Evolutionary conservation across 108 stramenopile species (phyloP), one percentile per base, ranked within the genome.

Genomic region (Nitzschia inconspicua): DNA sequence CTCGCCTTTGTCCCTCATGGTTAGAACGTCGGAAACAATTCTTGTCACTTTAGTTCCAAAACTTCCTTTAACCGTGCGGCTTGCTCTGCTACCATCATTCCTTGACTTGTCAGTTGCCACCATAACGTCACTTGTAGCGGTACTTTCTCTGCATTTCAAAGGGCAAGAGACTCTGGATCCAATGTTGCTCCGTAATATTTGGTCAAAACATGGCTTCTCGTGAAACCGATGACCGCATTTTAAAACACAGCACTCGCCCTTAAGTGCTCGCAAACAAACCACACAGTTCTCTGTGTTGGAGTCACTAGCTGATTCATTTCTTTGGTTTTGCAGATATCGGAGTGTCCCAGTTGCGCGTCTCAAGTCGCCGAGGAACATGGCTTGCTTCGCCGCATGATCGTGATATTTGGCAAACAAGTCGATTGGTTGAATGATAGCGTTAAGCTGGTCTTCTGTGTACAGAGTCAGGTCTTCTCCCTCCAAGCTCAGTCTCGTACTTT

Each of bases 221-320:
- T 86, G 85, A 58, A 86, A 88, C 3, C 56, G 77, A 66, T 92
- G 91, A 5, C 91, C 91, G 32, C 91, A 92, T 16, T 46, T 44
- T 8, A 92, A 52, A 14, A 89, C 86, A 10, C 48, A 7, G 0
- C 79, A 79, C 30, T 92, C 86, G 20, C 73, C 66, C 7, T 60
- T 27, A 9, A 88, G 62, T 22, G 61, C 50, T 26, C 65, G 66
- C 1, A 86, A 61, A 58, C 90, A 91, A 5, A 88, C 72, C 24
- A 52, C 44, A 57, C 90, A 89, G 19, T 7, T 70, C 19, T 69
- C 65, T 9, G 47, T 16, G 9, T 50, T 60, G 19, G 31, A 34
- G 16, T 56, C 36, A n/a, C 44, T 25, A 8, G 14, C 35, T n/a
- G n/a, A n/a, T 5, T 60, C 40, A 11, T 48, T 49, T 19, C 59